Evolutionary conservation across 2,329 filamentous ascomycete species (phyloP), one percentile per base, ranked within the genome.

Genomic region (Fusarium fujikuroi): DNA sequence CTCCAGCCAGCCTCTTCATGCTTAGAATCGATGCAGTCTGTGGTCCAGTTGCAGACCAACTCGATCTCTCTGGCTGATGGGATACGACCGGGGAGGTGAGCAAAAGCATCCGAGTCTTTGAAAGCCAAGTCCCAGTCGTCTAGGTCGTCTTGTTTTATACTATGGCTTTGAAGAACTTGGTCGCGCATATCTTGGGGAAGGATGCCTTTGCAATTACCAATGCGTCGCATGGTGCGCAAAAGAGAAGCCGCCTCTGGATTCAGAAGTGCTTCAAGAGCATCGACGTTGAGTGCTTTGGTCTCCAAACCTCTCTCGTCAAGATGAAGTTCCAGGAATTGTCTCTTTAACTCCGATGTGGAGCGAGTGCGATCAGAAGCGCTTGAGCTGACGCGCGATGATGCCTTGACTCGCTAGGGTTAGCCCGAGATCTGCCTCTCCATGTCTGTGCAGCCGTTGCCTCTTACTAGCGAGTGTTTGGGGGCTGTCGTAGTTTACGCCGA

Each of bases 401-500:
- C 16, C 1, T 12, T 25, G n/a, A 12, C 0, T 5, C 1, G n/a
- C 9, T 25, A 10, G 7, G 42, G 10, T 25, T 19, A 5, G 42
- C 23, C 25, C 42, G 7, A 19, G 10, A 19, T 25, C 16, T 9
- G 7, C n/a, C 3, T 18, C n/a, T 9, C 4, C n/a, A 1, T 16
- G 4, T 23, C 4, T 6, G 15, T 18, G 6, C 11, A 43, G n/a
- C n/a, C 4, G n/a, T 6, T 44, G 16, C 3, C 10, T 44, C 16
- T 25, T 44, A 16, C 16, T 12, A 19, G 10, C 12, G 7, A 2
- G 42, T 25, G 10, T 9, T 44, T 44, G 16, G 16, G 10, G 11
- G 16, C 10, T 23, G 0, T 25, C 7, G 16, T 10, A 0, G 7
- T 12, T 4, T 1, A 19, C 19, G 4, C n/a, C 16, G 7, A 9